phyloP scores from a whole-genome alignment of 2,329 filamentous ascomycete species.

The Botrytis byssoidea region DNA sequence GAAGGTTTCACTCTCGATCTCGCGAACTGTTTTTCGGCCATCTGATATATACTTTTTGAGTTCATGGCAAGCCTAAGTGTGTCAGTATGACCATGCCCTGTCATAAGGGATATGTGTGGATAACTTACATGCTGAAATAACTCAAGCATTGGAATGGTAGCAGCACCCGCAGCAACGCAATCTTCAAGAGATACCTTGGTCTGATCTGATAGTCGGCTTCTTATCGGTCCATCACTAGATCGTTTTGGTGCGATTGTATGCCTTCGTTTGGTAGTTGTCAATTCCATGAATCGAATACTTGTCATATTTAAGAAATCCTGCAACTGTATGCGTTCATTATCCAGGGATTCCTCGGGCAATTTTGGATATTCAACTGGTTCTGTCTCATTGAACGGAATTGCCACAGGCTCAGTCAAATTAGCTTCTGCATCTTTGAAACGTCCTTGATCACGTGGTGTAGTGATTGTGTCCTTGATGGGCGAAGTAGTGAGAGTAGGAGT shows the following conservation, averaged over 20 bases:
- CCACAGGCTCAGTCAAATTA: constrained; percentile 40
- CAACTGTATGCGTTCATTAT: constrained; percentile 68
- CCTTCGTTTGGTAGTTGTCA: constrained; percentile 91
- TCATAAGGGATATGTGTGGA: not conserved
- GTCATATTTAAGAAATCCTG: constrained; percentile 95
- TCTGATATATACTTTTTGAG: constrained; percentile 96
- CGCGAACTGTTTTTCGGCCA: constrained; percentile 82
- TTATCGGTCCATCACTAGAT: constrained; percentile 38
- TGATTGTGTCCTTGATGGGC: constrained; percentile 47
- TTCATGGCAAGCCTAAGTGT: constrained; percentile 73
- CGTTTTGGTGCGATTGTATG: constrained; percentile 69
- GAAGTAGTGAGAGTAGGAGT: constrained; percentile 49
- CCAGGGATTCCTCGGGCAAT: constrained; percentile 39
- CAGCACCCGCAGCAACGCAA: constrained; percentile 84
- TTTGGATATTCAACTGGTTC: constrained; percentile 49
- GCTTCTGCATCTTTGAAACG: constrained; percentile 56
- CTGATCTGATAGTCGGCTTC: constrained; percentile 41
- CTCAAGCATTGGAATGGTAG: constrained; percentile 89
- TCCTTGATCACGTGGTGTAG: constrained; percentile 56
- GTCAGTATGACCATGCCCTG: constrained; percentile 33
- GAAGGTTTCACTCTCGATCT: constrained; percentile 85
- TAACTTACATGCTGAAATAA: constrained; percentile 79
- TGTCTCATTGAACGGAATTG: constrained; percentile 44
- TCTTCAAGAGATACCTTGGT: constrained; percentile 61
- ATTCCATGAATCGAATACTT: constrained; percentile 96